Evolutionary conservation across 352 stramenopile species (phyloP), one percentile per base, ranked within the genome.

Genomic region (Globisporangium lucens): DNA sequence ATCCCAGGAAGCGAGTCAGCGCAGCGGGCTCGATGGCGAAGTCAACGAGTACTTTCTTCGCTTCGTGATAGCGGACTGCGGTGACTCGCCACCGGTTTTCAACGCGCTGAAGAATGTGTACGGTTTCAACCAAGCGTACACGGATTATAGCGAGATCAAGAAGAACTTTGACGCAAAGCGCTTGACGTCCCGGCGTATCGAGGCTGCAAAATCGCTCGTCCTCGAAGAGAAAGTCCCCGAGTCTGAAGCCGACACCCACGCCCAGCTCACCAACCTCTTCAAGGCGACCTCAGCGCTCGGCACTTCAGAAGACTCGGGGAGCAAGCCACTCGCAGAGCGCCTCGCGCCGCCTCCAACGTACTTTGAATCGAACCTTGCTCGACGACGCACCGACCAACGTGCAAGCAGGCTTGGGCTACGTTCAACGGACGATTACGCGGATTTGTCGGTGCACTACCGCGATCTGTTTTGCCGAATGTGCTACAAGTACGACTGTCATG

Each of bases 391-490:
- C 17, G 66, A 71, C 6, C 17, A 24, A 35, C 59, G 59, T n/a
- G 59, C 38, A 4, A 58, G 66, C 7, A 59, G 46, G 5, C 66
- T 71, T 24, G 66, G 66, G 8, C 55, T 73, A 51, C 78, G 74
- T 3, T 71, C 80, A 27, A 84, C 81, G 8, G 72, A 65, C 35
- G 74, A 88, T 36, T 98, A 96, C 61, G 71, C 71, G 7, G 75
- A 90, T 57, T 68, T 96, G 24, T 85, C 89, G 46, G 84, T 97
- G 70, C 93, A 85, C 3, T 98, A 95, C 71, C 83, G 89, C n/a
- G 83, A 97, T 52, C 73, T 98, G 27, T 97, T 98, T 63, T 98
- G 94, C 70, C 81, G 89, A 36, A 88, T 92, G 75, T 98, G 94
- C 72, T 97, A 97, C 72, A 88, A 84, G 53, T 98, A 98, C 70